phyloP scores from a whole-genome alignment of 768 basidiomycete genomes.

The Termitomyces sp. region DNA sequence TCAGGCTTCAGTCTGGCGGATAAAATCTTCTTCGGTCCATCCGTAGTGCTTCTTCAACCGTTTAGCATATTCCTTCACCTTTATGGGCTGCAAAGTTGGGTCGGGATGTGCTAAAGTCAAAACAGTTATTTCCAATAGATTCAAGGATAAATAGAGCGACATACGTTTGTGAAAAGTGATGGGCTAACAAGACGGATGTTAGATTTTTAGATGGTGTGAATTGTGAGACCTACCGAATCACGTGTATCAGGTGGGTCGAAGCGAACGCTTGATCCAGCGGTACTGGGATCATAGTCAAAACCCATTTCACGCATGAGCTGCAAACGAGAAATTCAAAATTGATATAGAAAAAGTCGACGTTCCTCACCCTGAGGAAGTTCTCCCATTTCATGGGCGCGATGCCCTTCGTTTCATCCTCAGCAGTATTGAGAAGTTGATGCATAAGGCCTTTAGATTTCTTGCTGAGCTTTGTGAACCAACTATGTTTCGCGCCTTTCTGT shows the following conservation, averaged over 20 bases:
- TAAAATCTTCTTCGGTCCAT: conserved; percentile 49
- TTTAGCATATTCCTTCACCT: conserved; percentile 48
- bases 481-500: conserved; percentile 39
- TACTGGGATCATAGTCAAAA: conserved; percentile 65
- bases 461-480: conserved; percentile 50
- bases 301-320: conserved; percentile 79
- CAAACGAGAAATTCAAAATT: neutral
- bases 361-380: conserved; percentile 59
- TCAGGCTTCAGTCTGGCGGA: conserved; percentile 16
- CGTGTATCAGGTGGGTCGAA: conserved; percentile 65
- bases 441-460: conserved; percentile 55
- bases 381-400: conserved; percentile 71
- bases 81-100: conserved; percentile 47
- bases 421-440: conserved; percentile 58
- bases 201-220: no score
- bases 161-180: conserved; percentile 77
- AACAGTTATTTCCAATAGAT: neutral
- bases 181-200: conserved; percentile 31
- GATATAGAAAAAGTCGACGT: neutral
- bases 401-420: conserved; percentile 50
- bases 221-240: conserved; percentile 25
- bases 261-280: conserved; percentile 77
- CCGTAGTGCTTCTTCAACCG: conserved; percentile 60
- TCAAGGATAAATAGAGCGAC: conserved; percentile 10
- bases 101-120: conserved; percentile 62